A percentile compares a stretch with the other conserved stretches of the same genome.
Evolutionary conservation across 257 asterid genomes (phyloP).

Genomic region (Nicotiana paniculata): DNA sequence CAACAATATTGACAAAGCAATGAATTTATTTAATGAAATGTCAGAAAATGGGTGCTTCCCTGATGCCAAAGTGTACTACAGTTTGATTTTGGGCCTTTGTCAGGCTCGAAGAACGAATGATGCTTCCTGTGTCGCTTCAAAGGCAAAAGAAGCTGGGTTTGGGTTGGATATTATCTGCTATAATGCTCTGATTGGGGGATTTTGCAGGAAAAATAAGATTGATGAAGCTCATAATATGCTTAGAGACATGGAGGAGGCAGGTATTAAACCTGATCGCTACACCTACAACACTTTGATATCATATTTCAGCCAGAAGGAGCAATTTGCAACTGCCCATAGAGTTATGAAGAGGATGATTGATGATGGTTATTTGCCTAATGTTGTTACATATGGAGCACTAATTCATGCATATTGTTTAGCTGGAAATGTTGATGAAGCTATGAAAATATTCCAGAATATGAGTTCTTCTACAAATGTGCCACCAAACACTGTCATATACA

Average conservation of each 20-base stretch:
- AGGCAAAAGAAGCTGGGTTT: slow-evolving; percentile 66
- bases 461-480: slow-evolving; percentile 32
- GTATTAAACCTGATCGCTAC: slow-evolving; percentile 58
- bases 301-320: slow-evolving; percentile 48
- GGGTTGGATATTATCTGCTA: slow-evolving; percentile 48
- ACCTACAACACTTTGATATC: slow-evolving; percentile 79
- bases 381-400: slow-evolving; percentile 73
- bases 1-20: slow-evolving; percentile 64
- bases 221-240: slow-evolving; percentile 50
- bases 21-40: slow-evolving; percentile 62
- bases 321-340: slow-evolving; percentile 37
- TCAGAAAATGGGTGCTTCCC: slow-evolving; percentile 41
- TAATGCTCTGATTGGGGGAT: slow-evolving; percentile 68
- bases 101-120: slow-evolving; percentile 68
- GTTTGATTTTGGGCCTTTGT: slow-evolving; percentile 64
- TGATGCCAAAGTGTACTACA: slow-evolving; percentile 60
- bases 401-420: slow-evolving; percentile 56
- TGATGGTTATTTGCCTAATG: slow-evolving; percentile 52
- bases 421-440: slow-evolving; percentile 44
- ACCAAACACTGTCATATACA: slow-evolving; percentile 65
- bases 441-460: slow-evolving; percentile 54
- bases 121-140: slow-evolving; percentile 39
- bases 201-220: slow-evolving; percentile 56
- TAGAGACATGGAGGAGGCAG: slow-evolving; percentile 49
- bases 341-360: slow-evolving; percentile 46